Percentiles rank a stretch among this genome's conserved stretches.
These are phyloP conservation scores for Chlorella variabilis DNA, from an alignment of 163 green algal species.

Conservation along the genomic window DNA sequence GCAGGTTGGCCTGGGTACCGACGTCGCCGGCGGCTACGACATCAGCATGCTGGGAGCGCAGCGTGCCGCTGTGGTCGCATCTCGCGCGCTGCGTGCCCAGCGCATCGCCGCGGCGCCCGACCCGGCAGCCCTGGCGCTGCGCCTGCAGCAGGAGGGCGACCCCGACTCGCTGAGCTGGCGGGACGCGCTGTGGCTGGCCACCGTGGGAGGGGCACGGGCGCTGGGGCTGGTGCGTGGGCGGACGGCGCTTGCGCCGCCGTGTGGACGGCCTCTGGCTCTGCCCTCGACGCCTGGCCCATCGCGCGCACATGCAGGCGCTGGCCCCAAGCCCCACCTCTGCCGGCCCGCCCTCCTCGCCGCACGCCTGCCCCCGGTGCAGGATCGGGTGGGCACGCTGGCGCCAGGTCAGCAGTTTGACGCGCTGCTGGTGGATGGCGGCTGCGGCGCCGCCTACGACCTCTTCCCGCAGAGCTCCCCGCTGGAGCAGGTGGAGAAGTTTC, in stretches of 20 bases:
- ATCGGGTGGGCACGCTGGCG: conserved; percentile 61
- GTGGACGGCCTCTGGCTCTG: too few species aligned
- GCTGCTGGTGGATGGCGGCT: conserved; percentile 63
- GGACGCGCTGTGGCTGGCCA: conserved; percentile 75
- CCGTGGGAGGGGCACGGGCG: conserved; percentile 65
- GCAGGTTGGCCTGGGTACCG: conserved; percentile 76
- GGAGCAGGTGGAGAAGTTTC: conserved; percentile 66
- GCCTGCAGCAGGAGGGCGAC: not conserved
- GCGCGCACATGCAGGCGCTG: too few species aligned
- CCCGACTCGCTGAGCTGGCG: conserved; percentile 36
- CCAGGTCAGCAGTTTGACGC: conserved; percentile 75
- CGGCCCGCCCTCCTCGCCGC: not conserved
- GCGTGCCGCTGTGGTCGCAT: conserved; percentile 71
- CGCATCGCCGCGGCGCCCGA: conserved; percentile 14
- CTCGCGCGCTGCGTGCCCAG: conserved; percentile 57
- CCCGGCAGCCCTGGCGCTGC: conserved; percentile 24
- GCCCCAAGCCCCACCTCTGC: too few species aligned
- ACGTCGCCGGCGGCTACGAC: conserved; percentile 69
- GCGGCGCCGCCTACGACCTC: conserved; percentile 57
- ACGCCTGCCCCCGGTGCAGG: conserved; percentile 26
- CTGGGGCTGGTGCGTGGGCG: conserved; percentile 48
- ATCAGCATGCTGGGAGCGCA: conserved; percentile 74
- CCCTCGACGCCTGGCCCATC: too few species aligned
- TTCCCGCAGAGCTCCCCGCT: conserved; percentile 33
- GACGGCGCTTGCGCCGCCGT: not conserved